phyloP scores from a whole-genome alignment of 306 rosid species.

The Cucumis melo region DNA sequence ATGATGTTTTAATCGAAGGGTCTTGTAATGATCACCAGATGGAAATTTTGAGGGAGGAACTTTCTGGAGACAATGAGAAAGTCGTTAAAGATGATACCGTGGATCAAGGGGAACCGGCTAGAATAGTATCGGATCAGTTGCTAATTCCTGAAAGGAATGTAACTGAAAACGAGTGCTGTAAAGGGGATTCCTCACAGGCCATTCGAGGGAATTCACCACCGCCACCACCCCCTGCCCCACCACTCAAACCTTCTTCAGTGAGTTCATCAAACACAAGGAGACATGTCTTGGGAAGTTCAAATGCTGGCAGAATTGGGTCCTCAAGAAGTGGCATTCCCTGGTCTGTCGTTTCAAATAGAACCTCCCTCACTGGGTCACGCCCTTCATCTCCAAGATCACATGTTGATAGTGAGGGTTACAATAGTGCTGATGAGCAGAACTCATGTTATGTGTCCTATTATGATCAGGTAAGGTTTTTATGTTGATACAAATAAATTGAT shows the following conservation, averaged over 20 bases:
- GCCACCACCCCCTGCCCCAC: conserved; percentile 94
- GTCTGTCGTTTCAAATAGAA: conserved; percentile 65
- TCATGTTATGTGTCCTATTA: conserved; percentile 56
- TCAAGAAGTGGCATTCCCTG: conserved; percentile 49
- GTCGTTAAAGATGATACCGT: conserved; percentile 24
- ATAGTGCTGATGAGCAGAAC: conserved; percentile 87
- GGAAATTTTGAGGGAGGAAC: conserved; percentile 26
- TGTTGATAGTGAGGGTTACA: conserved; percentile 88
- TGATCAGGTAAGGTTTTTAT: conserved; percentile 54
- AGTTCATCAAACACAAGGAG: conserved; percentile 49
- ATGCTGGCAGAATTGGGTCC: conserved; percentile 39
- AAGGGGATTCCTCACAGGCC: conserved; percentile 16
- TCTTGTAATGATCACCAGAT: conserved; percentile 28
- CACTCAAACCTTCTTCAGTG: conserved; percentile 41
- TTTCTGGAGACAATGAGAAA: conserved; percentile 23
- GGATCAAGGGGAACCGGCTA: conserved; percentile 19
- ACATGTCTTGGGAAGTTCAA: conserved; percentile 34
- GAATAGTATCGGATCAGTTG: conserved; percentile 18
- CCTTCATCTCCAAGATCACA: conserved; percentile 89
- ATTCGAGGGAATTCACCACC: conserved; percentile 51
- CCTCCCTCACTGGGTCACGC: conserved; percentile 64
- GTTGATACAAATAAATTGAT: neutral
- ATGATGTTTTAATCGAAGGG: conserved; percentile 27
- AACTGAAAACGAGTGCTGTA: conserved; percentile 23
- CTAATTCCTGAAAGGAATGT: conserved; percentile 23